Percentiles rank a stretch among this genome's conserved stretches.
Evolutionary conservation across 2,329 filamentous ascomycete species (phyloP).

Genomic region (Aureobasidium sp.): DNA sequence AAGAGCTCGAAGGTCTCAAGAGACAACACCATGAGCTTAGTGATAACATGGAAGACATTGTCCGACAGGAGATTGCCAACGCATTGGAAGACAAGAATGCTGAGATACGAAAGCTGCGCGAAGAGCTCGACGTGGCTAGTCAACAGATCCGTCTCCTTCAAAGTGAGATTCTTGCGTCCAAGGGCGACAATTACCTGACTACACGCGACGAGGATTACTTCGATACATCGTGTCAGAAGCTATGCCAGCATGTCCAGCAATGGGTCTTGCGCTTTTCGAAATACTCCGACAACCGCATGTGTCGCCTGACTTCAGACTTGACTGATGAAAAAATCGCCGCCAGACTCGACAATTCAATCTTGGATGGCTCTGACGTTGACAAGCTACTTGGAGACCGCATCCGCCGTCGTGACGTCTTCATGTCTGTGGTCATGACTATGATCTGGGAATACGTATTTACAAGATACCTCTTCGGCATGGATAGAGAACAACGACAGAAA

Average conservation of each 20-base stretch:
- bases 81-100: constrained; percentile 72
- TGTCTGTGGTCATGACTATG: constrained; percentile 99
- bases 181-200: constrained; percentile 63
- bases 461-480: constrained; percentile 96
- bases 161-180: constrained; percentile 48
- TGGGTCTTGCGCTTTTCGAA: constrained; percentile 98
- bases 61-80: constrained; percentile 52
- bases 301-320: constrained; percentile 73
- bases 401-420: constrained; percentile 85
- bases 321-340: constrained; percentile 89
- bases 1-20: constrained; percentile 61
- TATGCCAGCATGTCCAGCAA: constrained; percentile 92
- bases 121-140: constrained; percentile 64
- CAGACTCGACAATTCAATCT: constrained; percentile 83
- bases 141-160: constrained; percentile 53
- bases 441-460: constrained; percentile 99
- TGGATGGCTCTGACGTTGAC: constrained; percentile 92
- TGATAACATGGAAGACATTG: constrained; percentile 52
- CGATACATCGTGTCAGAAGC: constrained; percentile 82
- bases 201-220: constrained; percentile 91
- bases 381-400: constrained; percentile 80
- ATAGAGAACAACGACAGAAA: constrained; percentile 93
- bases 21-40: constrained; percentile 55
- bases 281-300: constrained; percentile 86
- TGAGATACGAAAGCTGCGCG: constrained; percentile 69